A percentile compares a stretch with the other conserved stretches of the same genome.
Evolutionary conservation across 1,139 yeast genomes (phyloP).

Genomic region (Diutina scorzettiae): DNA sequence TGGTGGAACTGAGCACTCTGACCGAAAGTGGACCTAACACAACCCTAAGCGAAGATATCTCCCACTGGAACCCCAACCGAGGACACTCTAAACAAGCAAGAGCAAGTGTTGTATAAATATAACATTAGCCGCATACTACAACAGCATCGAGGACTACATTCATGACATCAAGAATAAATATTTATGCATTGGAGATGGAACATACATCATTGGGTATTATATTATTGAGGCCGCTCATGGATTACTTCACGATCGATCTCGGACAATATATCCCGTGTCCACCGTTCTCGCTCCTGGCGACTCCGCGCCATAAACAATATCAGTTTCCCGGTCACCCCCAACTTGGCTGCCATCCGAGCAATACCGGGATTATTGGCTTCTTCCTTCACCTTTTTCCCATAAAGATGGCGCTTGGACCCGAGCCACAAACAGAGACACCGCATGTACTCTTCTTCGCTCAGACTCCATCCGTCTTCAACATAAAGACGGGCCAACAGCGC

Average conservation of each 20-base stretch:
- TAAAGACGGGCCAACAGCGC: constrained; percentile 59
- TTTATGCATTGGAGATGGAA: no score
- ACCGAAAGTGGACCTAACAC: background rate
- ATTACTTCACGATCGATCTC: constrained; percentile 43
- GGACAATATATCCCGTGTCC: constrained; percentile 57
- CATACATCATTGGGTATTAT: no score
- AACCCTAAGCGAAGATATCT: background rate
- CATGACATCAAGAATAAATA: no score
- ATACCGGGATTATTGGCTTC: constrained; percentile 27
- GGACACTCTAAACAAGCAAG: background rate
- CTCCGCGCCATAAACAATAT: constrained; percentile 74
- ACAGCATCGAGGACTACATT: no score
- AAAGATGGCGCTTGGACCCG: constrained; percentile 45
- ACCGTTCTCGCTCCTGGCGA: constrained; percentile 68
- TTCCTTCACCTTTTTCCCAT: constrained; percentile 7
- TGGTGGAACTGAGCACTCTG: background rate
- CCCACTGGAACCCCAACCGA: background rate
- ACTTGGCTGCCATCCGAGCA: constrained; percentile 31
- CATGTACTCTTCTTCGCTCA: constrained; percentile 60
- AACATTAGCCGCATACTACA: background rate
- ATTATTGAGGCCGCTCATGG: no score
- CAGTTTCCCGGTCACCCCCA: constrained; percentile 59
- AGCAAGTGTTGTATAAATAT: background rate
- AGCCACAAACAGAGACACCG: constrained; percentile 81
- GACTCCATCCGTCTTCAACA: constrained; percentile 66